A percentile compares a stretch with the other conserved stretches of the same genome.
Evolutionary conservation across 2,329 filamentous ascomycete genomes (phyloP).

Genomic region (Fusarium sp.): DNA sequence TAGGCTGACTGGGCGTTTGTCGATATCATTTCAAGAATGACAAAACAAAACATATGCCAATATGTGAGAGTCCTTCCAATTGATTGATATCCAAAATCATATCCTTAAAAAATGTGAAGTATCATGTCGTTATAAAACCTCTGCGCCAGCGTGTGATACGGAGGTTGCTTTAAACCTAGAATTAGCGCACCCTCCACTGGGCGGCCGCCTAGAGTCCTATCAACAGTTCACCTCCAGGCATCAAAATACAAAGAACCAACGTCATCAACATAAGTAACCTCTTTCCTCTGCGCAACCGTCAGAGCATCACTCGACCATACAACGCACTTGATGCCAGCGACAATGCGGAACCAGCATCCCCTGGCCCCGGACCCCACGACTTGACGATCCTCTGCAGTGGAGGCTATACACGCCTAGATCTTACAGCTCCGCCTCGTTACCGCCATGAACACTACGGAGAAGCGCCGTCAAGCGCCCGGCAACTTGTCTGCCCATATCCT

Average conservation of each 20-base stretch:
- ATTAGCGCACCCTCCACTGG: conserved; percentile 36
- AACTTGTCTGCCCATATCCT: conserved; percentile 42
- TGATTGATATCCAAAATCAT: neutral
- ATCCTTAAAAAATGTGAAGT: neutral
- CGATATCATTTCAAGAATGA: neutral
- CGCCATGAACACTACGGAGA: conserved; percentile 60
- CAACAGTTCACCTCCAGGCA: conserved; percentile 36
- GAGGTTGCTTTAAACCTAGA: conserved; percentile 15
- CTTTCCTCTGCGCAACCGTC: neutral
- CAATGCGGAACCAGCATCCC: conserved; percentile 51
- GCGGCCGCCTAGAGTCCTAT: conserved; percentile 25
- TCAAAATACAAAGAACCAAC: conserved; percentile 30
- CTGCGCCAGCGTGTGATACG: conserved; percentile 4
- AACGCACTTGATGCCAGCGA: conserved; percentile 43
- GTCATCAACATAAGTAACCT: conserved; percentile 28
- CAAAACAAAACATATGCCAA: neutral
- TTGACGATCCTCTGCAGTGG: conserved; percentile 44
- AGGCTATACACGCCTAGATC: conserved; percentile 29
- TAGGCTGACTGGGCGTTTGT: conserved; percentile 2
- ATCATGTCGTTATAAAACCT: neutral
- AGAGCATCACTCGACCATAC: conserved; percentile 12
- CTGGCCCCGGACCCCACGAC: conserved; percentile 48
- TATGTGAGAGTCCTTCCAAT: neutral
- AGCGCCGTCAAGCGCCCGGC: conserved; percentile 57
- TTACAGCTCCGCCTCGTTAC: conserved; percentile 22